Conservation (phyloP, 495 filamentous ascomycete genomes). For the Physcia stellaris region DNA sequence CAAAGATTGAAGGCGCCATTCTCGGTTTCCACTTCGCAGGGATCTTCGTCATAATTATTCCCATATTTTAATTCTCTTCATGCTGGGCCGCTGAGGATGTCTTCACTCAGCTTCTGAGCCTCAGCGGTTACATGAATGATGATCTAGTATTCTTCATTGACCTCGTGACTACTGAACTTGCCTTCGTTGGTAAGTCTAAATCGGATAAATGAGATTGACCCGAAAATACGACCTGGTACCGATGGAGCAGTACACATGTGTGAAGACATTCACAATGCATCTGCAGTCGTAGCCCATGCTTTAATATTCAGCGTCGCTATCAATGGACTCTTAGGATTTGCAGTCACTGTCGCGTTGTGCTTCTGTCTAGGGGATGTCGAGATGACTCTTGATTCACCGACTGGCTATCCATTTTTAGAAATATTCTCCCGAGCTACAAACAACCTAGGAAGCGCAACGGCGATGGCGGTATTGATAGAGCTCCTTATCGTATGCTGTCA, state of each 20-base stretch:
- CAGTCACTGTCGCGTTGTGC: conserved; percentile 31
- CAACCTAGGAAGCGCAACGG: conserved; percentile 24
- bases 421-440: conserved; percentile 31
- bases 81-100: conserved; percentile 24
- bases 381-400: conserved; percentile 16
- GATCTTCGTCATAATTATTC: conserved; percentile 38
- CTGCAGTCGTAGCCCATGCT: conserved; percentile 27
- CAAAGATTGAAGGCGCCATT: conserved; percentile 30
- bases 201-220: no score
- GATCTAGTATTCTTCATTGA: conserved; percentile 35
- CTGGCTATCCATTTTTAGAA: conserved; percentile 34
- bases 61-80: conserved; percentile 32
- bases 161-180: conserved; percentile 20
- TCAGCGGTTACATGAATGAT: conserved; percentile 28
- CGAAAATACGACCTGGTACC: no score
- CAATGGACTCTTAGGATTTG: conserved; percentile 34
- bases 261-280: conserved; percentile 36
- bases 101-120: conserved; percentile 32
- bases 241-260: conserved; percentile 7
- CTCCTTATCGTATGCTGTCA: conserved; percentile 18
- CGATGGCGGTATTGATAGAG: no score
- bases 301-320: conserved; percentile 31
- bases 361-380: conserved; percentile 33
- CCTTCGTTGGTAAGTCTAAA: no score
- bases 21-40: conserved; percentile 35